Conservation (phyloP, 352 stramenopile species). For the Pythium monospermum region DNA sequence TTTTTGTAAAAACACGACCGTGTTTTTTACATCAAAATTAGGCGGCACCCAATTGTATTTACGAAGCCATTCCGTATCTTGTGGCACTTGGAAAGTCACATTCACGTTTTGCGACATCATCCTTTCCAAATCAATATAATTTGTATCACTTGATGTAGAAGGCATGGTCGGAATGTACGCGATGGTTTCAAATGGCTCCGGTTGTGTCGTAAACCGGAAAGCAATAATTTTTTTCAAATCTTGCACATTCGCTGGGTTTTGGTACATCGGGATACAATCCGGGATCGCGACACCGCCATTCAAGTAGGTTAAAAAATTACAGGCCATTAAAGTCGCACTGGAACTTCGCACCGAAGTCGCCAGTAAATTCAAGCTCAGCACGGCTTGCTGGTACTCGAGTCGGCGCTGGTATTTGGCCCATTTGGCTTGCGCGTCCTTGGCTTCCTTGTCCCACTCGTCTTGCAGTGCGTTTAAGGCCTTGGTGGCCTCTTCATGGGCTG, state of each 20-base stretch:
- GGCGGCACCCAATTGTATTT: conserved; percentile 9
- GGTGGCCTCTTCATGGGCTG: not conserved
- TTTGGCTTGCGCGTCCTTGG: not conserved
- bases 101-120: conserved; percentile 4
- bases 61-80: conserved; percentile 6
- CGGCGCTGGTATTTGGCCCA: not conserved
- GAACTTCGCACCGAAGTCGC: not conserved
- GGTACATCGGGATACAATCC: conserved; percentile 6
- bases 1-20: conserved; percentile 5
- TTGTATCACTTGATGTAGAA: not conserved
- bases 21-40: conserved; percentile 11
- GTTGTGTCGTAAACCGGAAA: conserved; percentile 3
- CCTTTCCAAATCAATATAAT: conserved; percentile 1
- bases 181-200: conserved; percentile 7
- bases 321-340: conserved; percentile 2
- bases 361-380: not conserved
- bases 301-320: conserved; percentile 9
- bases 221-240: conserved; percentile 8
- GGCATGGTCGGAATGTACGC: conserved; percentile 13
- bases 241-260: conserved; percentile 3
- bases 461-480: conserved; percentile 1
- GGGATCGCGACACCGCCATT: conserved; percentile 4
- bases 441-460: conserved; percentile 5
- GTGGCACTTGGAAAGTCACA: conserved; percentile 9
- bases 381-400: conserved; percentile 2